Evolutionary conservation across 805 yeast genomes (phyloP), one percentile per base, ranked within the genome.

Genomic region (Starmerella ratchasimensis): DNA sequence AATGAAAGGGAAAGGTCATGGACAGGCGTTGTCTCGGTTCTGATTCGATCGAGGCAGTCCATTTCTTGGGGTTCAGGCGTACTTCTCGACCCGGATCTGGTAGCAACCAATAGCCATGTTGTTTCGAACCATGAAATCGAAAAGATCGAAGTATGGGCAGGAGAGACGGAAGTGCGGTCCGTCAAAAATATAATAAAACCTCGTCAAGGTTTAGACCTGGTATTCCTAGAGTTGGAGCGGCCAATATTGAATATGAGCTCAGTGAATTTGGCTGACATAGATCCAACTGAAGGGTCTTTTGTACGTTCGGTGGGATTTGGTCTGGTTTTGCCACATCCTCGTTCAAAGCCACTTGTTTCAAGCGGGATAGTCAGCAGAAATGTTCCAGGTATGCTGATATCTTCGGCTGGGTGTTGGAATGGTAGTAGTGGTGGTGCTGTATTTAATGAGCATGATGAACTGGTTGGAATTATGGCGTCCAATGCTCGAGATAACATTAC

Each of bases 381-480:
- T 4, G 36, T 38, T n/a, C 34, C 23, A 1, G 47, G 45, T 11
- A 49, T 59, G 58, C 36, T 55, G 7, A 48, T 58, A 3, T 38
- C 55, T 10, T 46, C 58, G 2, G 56, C 63, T 2, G 53, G 54
- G 18, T 59, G 63, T 47, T 59, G 63, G 63, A 59, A 59, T 24
- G 63, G 63, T 1, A 57, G 61, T 15, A 57, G 62, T 8, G 63
- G 63, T 5, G 63, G 63, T 6, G 61, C 52, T 0, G 42, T 59
- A 4, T 43, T 55, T 31, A 45, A 53, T 36, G 22, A 22, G 4
- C 21, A 29, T 1, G 15, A 37, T 9, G 46, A 51, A 23, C 50
- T 59, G 7, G 55, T 59, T 9, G 63, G 62, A 2, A 49, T 59
- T 29, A 55, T 59, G 61, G 54, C 61, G 10, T 51, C 58, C n/a